These are phyloP conservation scores for Phytophthora aleatoria DNA, from an alignment of 352 stramenopile genomes.

Conservation along the genomic window DNA sequence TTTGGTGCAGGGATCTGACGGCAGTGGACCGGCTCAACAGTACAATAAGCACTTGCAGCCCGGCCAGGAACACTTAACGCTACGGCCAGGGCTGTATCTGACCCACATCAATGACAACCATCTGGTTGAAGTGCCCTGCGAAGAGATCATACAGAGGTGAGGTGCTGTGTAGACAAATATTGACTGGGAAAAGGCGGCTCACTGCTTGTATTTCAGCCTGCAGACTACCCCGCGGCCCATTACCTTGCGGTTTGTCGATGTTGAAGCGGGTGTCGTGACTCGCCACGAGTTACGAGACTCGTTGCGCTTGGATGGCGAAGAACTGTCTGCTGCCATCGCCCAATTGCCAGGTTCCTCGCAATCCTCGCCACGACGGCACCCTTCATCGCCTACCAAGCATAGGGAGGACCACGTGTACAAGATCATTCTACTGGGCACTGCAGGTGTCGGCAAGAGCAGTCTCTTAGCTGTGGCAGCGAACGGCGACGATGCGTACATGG, in stretches of 20 bases:
- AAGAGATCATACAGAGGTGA: slow-evolving; percentile 70
- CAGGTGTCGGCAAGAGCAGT: slow-evolving; percentile 81
- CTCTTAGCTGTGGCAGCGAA: slow-evolving; percentile 64
- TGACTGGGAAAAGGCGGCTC: neutral
- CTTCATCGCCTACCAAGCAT: slow-evolving; percentile 16
- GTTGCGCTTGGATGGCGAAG: slow-evolving; percentile 52
- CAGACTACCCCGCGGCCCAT: slow-evolving; percentile 61
- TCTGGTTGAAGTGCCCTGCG: slow-evolving; percentile 61
- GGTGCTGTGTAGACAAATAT: neutral
- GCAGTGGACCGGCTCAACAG: slow-evolving; percentile 60
- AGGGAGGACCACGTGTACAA: slow-evolving; percentile 53
- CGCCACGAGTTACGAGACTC: slow-evolving; percentile 73
- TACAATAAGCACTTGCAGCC: slow-evolving; percentile 72
- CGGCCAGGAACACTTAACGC: slow-evolving; percentile 60
- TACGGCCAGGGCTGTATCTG: slow-evolving; percentile 76
- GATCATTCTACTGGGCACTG: slow-evolving; percentile 80
- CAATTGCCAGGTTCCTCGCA: slow-evolving; percentile 14
- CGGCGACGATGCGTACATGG: slow-evolving; percentile 60
- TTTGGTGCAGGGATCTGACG: slow-evolving; percentile 40
- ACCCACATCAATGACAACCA: slow-evolving; percentile 85
- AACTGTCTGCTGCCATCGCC: slow-evolving; percentile 26
- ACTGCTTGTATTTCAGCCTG: slow-evolving; percentile 32
- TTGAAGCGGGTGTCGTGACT: slow-evolving; percentile 79
- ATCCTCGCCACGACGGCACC: slow-evolving; percentile 22
- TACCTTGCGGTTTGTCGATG: slow-evolving; percentile 74